Evolutionary conservation across 257 asterid genomes (phyloP).

Genomic region (Paulownia fortunei): DNA sequence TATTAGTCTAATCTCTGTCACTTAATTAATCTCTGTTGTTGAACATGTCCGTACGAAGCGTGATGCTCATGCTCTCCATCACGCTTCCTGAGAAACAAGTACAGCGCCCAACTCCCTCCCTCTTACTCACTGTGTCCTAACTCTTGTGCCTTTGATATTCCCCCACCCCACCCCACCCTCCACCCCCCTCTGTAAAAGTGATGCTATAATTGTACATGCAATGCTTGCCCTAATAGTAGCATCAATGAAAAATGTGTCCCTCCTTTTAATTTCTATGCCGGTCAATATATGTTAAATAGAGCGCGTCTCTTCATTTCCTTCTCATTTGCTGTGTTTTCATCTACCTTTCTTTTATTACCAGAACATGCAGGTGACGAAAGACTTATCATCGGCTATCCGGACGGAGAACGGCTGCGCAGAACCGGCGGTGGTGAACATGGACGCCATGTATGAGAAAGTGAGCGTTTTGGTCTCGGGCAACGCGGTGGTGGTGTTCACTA

Average conservation of each 20-base stretch:
- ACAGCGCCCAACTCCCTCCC: not conserved
- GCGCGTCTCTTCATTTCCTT: too few relatives aligned
- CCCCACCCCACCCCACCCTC: not conserved
- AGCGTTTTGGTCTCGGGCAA: conserved; percentile 55
- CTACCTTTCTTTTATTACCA: not conserved
- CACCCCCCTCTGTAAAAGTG: not conserved
- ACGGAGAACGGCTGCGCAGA: conserved; percentile 29
- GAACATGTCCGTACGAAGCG: not conserved
- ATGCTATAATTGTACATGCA: conserved; percentile 19
- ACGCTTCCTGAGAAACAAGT: conserved; percentile 34
- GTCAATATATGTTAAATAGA: too few relatives aligned
- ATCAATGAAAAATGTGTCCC: too few relatives aligned
- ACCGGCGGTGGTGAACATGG: conserved; percentile 10
- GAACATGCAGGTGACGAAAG: conserved; percentile 61
- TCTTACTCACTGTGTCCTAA: conserved; percentile 19
- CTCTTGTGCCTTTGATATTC: conserved; percentile 4
- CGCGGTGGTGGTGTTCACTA: conserved; percentile 84
- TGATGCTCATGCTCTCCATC: conserved; percentile 38
- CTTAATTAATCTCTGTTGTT: not conserved
- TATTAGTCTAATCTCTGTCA: too few relatives aligned
- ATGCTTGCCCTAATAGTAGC: not conserved
- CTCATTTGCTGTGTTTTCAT: not conserved
- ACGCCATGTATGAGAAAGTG: conserved; percentile 55
- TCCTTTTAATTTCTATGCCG: too few relatives aligned
- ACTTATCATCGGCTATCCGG: conserved; percentile 31